Percentiles rank a stretch among this genome's conserved stretches.
Evolutionary conservation across 306 rosid species (phyloP).

Genomic region (Canavalia gladiata): DNA sequence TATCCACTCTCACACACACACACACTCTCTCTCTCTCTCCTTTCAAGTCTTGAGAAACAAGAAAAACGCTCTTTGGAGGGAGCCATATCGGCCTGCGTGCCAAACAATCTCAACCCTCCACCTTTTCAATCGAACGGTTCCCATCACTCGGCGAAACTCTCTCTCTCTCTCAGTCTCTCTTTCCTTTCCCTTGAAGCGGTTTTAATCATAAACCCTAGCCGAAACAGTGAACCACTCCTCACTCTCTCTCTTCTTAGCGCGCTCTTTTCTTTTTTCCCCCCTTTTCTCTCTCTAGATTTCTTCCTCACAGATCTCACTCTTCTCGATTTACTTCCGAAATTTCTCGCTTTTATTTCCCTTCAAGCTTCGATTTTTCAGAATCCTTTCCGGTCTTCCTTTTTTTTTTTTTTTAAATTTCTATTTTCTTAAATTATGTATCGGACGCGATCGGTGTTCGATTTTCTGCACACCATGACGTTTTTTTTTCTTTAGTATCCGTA

Average conservation of each 20-base stretch:
- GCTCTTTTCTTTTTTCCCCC: background rate
- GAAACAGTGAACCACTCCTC: conserved; percentile 35
- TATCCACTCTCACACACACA: background rate
- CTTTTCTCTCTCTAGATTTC: too few relatives aligned
- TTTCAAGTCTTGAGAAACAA: conserved; percentile 13
- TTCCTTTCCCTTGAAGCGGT: conserved; percentile 51
- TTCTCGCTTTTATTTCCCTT: background rate
- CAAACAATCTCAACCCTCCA: conserved; percentile 51
- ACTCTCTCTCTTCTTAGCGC: background rate
- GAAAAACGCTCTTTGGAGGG: conserved; percentile 38
- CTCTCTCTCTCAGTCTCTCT: background rate
- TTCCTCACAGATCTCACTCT: conserved; percentile 16
- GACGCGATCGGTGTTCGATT: conserved; percentile 35
- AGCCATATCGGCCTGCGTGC: conserved; percentile 30
- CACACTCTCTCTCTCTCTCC: background rate
- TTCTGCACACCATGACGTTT: background rate
- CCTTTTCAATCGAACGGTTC: conserved; percentile 56
- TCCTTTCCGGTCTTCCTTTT: background rate
- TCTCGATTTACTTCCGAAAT: background rate
- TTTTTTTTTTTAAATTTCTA: background rate
- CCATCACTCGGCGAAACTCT: conserved; percentile 44
- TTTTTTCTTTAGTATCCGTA: background rate
- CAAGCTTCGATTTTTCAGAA: conserved; percentile 18
- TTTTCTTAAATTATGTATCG: background rate
- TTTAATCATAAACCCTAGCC: conserved; percentile 97